Evolutionary conservation across 148 eudicot species (phyloP), one percentile per base, ranked within the genome.

Genomic region (Camellia lanceoleosa): DNA sequence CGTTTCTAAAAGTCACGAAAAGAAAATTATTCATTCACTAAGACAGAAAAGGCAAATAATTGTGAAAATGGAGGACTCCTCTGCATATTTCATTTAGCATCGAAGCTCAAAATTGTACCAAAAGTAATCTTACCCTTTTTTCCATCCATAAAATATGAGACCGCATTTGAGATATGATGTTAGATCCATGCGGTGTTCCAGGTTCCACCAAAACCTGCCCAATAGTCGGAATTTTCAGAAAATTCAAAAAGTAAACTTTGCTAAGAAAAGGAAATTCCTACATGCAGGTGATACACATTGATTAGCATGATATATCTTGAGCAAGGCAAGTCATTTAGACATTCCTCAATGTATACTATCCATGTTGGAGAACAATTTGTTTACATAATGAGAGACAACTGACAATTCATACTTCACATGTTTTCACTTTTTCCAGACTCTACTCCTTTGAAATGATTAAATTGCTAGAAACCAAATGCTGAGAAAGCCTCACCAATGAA

Each of bases 71-170:
- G 42, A 44, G 43, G 16, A 70, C 51, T 8, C 47, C 60, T 13
- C 5, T 44, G 23, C 4, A 64, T 19, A 49, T 38, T 65, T 47
- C 44, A 71, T 66, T 42, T 59, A 63, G 75, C 23, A 52, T 30
- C 20, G 20, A 51, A 70, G 5, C 75, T 61, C 43, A 68, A 78
- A 23, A 73, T 0, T 18, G 44, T 23, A 70, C 13, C 44, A 63
- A 46, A 38, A 44, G 42, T 69, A 44, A 14, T 68, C 86, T 84
- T 74, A 96, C 99, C 92, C 99, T 90, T 81, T 92, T 90, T 82
- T 96, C 99, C 99, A 94, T 92, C 99, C 99, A 96, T 83, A 96
- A 87, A 76, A 94, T 91, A 83, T 96, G 95, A 55, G 98, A 90
- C 68, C 98, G 91, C 95, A 92, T 89, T 82, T 94, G 99, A 42